Conservation (phyloP, 2,329 filamentous ascomycete species). For the Sporothrix schenckii region DNA sequence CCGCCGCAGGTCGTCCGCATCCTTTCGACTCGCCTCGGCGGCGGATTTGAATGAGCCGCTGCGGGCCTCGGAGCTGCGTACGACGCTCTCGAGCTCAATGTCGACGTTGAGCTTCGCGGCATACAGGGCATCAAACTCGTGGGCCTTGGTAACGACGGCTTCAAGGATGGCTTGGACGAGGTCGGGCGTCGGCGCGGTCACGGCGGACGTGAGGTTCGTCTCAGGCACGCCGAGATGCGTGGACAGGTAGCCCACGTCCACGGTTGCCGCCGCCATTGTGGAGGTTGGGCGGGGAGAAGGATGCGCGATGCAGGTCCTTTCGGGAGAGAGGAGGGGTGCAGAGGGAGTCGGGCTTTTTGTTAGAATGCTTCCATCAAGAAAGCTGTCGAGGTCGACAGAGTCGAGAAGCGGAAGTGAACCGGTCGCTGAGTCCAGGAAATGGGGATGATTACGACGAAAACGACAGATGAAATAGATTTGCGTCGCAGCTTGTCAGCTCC, state of each 20-base stretch:
- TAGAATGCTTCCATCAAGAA: constrained; percentile 31
- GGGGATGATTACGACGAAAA: background rate
- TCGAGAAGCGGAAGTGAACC: background rate
- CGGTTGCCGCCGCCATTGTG: constrained; percentile 61
- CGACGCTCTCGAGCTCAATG: constrained; percentile 89
- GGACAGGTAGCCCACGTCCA: constrained; percentile 75
- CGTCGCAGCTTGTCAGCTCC: background rate
- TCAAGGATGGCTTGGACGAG: constrained; percentile 75
- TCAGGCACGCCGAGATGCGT: constrained; percentile 71
- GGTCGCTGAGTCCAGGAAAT: background rate
- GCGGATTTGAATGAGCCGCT: constrained; percentile 79
- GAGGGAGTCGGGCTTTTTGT: background rate
- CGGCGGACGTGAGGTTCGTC: constrained; percentile 61
- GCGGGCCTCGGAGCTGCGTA: constrained; percentile 80
- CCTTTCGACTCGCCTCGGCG: constrained; percentile 79
- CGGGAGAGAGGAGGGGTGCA: background rate
- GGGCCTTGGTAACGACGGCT: constrained; percentile 75
- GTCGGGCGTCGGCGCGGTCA: constrained; percentile 73
- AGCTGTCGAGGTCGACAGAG: constrained; percentile 3
- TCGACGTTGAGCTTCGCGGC: constrained; percentile 87
- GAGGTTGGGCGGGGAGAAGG: background rate
- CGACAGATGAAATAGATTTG: background rate
- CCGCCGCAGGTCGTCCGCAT: constrained; percentile 77
- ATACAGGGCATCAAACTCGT: constrained; percentile 78
- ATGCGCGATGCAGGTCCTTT: background rate